These are phyloP conservation scores for Tulasnella sp. DNA, from an alignment of 768 basidiomycete genomes.

Conservation along the genomic window DNA sequence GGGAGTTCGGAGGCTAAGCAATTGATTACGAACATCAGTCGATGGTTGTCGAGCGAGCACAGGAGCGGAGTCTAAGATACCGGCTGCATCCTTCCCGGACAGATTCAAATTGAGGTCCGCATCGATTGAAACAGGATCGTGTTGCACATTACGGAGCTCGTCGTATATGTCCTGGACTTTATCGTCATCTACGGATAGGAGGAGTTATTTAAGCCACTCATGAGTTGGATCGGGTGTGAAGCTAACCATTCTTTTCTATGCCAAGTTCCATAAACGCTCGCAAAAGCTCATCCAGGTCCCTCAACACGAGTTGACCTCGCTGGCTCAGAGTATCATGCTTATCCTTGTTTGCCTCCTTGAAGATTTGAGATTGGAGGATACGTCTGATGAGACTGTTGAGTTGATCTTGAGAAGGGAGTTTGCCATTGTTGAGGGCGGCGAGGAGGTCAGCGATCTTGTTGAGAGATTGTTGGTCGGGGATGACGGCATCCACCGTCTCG, in stretches of 20 bases:
- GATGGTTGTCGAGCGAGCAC: background rate
- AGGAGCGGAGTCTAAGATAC: background rate
- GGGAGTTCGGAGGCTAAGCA: background rate
- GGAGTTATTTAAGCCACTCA: no score
- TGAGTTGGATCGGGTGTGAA: no score
- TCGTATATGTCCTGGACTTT: background rate
- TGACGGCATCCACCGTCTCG: background rate
- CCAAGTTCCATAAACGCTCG: conserved; percentile 9
- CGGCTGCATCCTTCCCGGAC: background rate
- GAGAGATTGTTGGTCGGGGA: background rate
- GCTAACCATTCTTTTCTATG: conserved; percentile 10
- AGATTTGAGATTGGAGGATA: background rate
- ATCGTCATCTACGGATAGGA: background rate
- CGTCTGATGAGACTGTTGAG: background rate
- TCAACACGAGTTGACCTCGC: background rate
- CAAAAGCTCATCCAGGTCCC: background rate
- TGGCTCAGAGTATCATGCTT: background rate
- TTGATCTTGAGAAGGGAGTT: background rate
- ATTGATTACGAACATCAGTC: no score
- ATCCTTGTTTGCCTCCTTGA: background rate
- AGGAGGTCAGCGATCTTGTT: conserved; percentile 3
- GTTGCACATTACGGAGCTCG: background rate
- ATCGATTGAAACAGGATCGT: background rate
- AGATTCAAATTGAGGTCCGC: background rate
- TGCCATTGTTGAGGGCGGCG: background rate